Evolutionary conservation across 192 early-diverging fungal species (phyloP).

Genomic region (Funneliformis mosseae): DNA sequence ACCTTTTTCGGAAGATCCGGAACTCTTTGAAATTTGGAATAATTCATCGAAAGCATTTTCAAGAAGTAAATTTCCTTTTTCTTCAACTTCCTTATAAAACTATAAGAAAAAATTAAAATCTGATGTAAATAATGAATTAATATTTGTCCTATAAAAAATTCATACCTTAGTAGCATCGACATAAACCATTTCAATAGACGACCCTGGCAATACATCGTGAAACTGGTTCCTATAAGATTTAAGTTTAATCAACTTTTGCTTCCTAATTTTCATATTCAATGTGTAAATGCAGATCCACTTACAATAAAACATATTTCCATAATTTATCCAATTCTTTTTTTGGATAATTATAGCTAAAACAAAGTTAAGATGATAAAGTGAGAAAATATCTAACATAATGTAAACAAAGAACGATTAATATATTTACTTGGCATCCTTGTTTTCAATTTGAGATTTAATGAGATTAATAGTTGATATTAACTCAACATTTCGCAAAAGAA

Average conservation of each 20-base stretch:
- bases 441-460: conserved; percentile 22
- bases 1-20: conserved; percentile 19
- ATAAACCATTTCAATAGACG: conserved; percentile 89
- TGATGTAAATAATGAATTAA: background rate
- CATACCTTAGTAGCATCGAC: conserved; percentile 72
- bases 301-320: conserved; percentile 89
- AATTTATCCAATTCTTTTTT: conserved; percentile 72
- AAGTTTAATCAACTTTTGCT: conserved; percentile 14
- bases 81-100: conserved; percentile 48
- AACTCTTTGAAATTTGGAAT: conserved; percentile 29
- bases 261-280: background rate
- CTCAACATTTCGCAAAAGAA: conserved; percentile 85
- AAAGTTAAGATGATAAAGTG: conserved; percentile 12
- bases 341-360: conserved; percentile 59
- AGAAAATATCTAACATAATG: background rate
- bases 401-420: background rate
- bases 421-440: conserved; percentile 26
- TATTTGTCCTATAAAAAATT: background rate
- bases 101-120: conserved; percentile 42
- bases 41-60: conserved; percentile 49
- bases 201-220: conserved; percentile 95
- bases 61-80: conserved; percentile 41
- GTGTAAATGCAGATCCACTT: conserved; percentile 28
- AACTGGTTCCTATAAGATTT: conserved; percentile 78
- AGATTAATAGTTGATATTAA: conserved; percentile 61